phyloP scores from a whole-genome alignment of 768 basidiomycete genomes.

The Tulasnella sp. region DNA sequence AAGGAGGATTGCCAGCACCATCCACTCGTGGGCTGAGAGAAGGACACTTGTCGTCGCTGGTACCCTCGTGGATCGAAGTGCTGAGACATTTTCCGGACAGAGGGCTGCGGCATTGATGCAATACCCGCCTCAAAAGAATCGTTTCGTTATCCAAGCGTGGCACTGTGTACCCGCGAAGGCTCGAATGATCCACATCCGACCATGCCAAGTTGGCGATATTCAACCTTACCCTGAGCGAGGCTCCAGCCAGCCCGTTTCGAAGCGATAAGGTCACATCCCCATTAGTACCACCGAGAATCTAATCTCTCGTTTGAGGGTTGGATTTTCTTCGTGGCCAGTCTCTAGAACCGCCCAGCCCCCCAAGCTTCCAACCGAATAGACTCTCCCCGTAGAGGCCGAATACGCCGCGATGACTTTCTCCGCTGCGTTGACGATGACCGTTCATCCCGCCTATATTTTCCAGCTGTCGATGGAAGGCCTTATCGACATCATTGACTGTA shows the following conservation, averaged over 20 bases:
- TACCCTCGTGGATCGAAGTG: too few species aligned
- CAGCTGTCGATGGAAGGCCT: not conserved
- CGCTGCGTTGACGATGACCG: not conserved
- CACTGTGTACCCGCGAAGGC: not conserved
- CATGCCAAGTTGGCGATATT: not conserved
- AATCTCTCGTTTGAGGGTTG: not conserved
- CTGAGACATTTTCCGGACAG: not conserved
- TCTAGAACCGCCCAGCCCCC: not conserved
- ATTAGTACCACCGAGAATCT: not conserved
- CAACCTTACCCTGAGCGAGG: not conserved
- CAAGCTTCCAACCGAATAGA: not conserved
- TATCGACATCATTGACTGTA: not conserved
- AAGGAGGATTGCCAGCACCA: too few species aligned
- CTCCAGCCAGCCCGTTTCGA: not conserved
- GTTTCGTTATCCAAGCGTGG: not conserved
- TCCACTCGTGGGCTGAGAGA: too few species aligned
- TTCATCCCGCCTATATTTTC: too few species aligned
- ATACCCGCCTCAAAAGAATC: not conserved
- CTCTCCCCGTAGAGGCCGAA: not conserved
- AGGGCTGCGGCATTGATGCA: not conserved
- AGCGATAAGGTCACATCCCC: not conserved
- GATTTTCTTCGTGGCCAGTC: not conserved
- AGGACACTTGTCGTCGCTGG: too few species aligned
- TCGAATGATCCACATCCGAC: not conserved
- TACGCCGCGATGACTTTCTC: not conserved